Evolutionary conservation across 2,329 filamentous ascomycete species (phyloP).

Genomic region (Dactylellina leptospora): DNA sequence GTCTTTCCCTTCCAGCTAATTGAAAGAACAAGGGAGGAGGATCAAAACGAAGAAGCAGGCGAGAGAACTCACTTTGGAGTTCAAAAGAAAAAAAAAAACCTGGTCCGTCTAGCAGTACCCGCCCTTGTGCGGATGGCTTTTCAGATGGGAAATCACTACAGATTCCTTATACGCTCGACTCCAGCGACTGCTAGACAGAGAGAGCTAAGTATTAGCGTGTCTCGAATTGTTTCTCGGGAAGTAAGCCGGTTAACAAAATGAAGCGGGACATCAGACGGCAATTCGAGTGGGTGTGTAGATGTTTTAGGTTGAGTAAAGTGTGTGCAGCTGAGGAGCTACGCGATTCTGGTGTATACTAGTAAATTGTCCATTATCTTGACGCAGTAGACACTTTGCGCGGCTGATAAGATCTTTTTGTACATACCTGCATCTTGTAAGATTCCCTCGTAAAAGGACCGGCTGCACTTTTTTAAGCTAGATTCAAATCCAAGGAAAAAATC

Average conservation of each 20-base stretch:
- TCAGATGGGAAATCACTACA: slow-evolving; percentile 21
- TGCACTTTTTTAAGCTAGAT: too few relatives aligned
- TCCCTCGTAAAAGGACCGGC: too few relatives aligned
- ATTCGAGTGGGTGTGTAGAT: slow-evolving; percentile 21
- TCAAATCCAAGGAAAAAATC: too few relatives aligned
- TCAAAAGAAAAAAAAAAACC: slow-evolving; percentile 21
- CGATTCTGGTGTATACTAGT: slow-evolving; percentile 18
- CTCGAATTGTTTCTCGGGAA: background rate
- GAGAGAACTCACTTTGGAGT: slow-evolving; percentile 30
- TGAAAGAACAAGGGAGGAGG: slow-evolving; percentile 28
- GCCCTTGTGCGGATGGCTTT: slow-evolving; percentile 22
- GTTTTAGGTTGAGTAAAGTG: slow-evolving; percentile 23
- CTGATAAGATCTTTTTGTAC: slow-evolving; percentile 49
- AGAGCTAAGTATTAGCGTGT: background rate
- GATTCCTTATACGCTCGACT: slow-evolving; percentile 5
- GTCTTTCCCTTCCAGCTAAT: slow-evolving; percentile 39
- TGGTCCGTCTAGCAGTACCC: slow-evolving; percentile 26
- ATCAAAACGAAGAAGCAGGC: slow-evolving; percentile 24
- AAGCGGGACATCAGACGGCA: slow-evolving; percentile 27
- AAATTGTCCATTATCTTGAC: slow-evolving; percentile 34
- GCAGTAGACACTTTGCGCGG: slow-evolving; percentile 47
- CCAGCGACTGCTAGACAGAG: background rate
- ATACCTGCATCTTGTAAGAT: too few relatives aligned
- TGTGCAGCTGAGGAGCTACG: slow-evolving; percentile 26
- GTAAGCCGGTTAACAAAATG: background rate